Conservation (phyloP, 345 rosid genomes). For the Brassica incana region DNA sequence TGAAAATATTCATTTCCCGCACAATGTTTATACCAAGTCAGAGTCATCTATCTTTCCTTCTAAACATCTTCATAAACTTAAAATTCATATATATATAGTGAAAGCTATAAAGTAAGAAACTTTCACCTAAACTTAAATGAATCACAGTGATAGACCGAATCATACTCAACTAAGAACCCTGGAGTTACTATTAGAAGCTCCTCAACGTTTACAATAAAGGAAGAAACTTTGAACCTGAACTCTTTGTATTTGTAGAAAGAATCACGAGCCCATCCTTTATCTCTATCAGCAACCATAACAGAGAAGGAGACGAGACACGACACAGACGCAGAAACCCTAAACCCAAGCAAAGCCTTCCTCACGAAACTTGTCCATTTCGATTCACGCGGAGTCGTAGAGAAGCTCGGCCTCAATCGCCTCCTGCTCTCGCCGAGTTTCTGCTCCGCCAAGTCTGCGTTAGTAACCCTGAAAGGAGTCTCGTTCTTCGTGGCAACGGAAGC, state of each 20-base stretch:
- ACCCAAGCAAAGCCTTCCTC: conserved; percentile 54
- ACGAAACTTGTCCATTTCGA: conserved; percentile 45
- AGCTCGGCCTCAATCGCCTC: conserved; percentile 44
- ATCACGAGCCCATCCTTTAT: conserved; percentile 90
- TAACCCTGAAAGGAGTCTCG: conserved; percentile 37
- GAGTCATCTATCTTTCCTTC: neutral
- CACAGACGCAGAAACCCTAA: conserved; percentile 60
- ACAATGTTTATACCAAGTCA: neutral
- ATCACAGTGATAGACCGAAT: neutral
- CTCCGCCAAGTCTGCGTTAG: conserved; percentile 26
- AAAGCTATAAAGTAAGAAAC: neutral
- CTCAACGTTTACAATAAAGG: too few species aligned
- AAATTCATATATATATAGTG: too few species aligned
- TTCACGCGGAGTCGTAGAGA: conserved; percentile 52
- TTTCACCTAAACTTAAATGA: conserved; percentile 55
- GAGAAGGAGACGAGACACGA: conserved; percentile 75
- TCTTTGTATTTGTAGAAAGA: conserved; percentile 81
- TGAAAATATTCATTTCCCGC: neutral
- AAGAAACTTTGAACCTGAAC: conserved; percentile 57
- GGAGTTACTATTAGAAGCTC: too few species aligned
- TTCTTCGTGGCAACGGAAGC: conserved; percentile 30
- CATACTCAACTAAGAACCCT: neutral
- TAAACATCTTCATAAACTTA: neutral
- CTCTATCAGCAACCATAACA: conserved; percentile 73
- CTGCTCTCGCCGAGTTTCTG: conserved; percentile 36